Evolutionary conservation across 2,329 filamentous ascomycete species (phyloP), one percentile per base, ranked within the genome.

Genomic region (Nigrospora sphaerica): DNA sequence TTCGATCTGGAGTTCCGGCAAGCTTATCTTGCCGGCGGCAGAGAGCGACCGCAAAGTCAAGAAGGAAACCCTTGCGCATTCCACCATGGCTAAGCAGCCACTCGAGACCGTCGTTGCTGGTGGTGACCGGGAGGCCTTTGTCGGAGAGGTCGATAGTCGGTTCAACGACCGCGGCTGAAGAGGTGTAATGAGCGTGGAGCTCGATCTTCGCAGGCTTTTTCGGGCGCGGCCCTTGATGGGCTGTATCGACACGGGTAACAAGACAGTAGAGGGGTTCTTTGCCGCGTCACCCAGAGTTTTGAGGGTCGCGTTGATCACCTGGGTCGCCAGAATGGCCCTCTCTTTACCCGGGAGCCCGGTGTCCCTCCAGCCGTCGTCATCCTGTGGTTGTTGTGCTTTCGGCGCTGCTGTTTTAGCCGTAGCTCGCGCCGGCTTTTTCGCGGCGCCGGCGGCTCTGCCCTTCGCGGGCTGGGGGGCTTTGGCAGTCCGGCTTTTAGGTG

Each of bases 41-140:
- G 85, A 77, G 19, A 81, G 57, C 28, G 74, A 71, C 42, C 83
- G 73, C 35, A 91, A 68, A 42, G 79, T 81, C 7, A 75, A 67
- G 57, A 91, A 88, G 2, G 83, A 85, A 28, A 78, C 63, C 11
- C 85, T 75, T 7, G 83, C 78, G 56, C 86, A 90, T 65, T 90
- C 85, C 12, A 83, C 81, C 0, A 73, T 75, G 2, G 81, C 72
- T 13, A 83, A 59, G 44, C 75, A 77, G 39, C 70, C 69, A 3
- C 67, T 68, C 14, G 69, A 70, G 23, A 58, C 49, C 43, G 52
- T 50, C 34, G 55, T 38, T 6, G 45, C 51, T n/a, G 53, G 47
- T 46, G 17, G 59, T 44, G 14, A 58, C 52, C 14, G 59, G 49
- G 38, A 64, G 65, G 12, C 53, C 47, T 68, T 72, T 1, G 64